Conservation (phyloP, 176 grass and related monocot genomes). For the Dactylis glomerata region DNA sequence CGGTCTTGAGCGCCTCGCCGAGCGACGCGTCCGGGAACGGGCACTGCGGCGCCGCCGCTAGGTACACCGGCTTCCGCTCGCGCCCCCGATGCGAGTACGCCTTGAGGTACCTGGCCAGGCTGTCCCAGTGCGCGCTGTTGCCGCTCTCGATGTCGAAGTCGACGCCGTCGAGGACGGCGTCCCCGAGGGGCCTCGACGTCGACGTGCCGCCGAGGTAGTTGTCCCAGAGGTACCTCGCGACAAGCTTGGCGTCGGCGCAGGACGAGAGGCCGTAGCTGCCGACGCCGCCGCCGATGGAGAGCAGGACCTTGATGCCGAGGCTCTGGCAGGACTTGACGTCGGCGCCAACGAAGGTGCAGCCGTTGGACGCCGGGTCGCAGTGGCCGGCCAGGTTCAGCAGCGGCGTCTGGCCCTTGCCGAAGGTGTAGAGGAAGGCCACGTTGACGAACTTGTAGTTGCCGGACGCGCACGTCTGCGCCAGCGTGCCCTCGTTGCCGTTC, state of each 20-base stretch:
- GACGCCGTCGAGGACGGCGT: slow-evolving; percentile 62
- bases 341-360: slow-evolving; percentile 47
- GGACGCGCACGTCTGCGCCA: slow-evolving; percentile 41
- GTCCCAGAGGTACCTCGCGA: slow-evolving; percentile 60
- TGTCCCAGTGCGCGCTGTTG: slow-evolving; percentile 60
- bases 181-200: slow-evolving; percentile 43
- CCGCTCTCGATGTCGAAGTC: slow-evolving; percentile 87
- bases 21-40: slow-evolving; percentile 71
- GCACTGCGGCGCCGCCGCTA: slow-evolving; percentile 67
- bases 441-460: slow-evolving; percentile 64
- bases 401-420: slow-evolving; percentile 71
- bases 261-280: slow-evolving; percentile 67
- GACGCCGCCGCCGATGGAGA: slow-evolving; percentile 65
- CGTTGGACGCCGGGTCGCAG: slow-evolving; percentile 60
- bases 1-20: slow-evolving; percentile 44
- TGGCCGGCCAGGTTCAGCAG: slow-evolving; percentile 74
- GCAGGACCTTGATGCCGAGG: slow-evolving; percentile 64
- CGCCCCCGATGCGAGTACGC: slow-evolving; percentile 9
- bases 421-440: slow-evolving; percentile 68
- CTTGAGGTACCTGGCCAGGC: slow-evolving; percentile 52
- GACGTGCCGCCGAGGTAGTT: slow-evolving; percentile 68
- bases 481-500: slow-evolving; percentile 62
- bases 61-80: slow-evolving; percentile 14
- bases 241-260: slow-evolving; percentile 31
- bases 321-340: slow-evolving; percentile 59